Evolutionary conservation across 805 yeast species (phyloP).

Genomic region (Kluyveromyces siamensis): DNA sequence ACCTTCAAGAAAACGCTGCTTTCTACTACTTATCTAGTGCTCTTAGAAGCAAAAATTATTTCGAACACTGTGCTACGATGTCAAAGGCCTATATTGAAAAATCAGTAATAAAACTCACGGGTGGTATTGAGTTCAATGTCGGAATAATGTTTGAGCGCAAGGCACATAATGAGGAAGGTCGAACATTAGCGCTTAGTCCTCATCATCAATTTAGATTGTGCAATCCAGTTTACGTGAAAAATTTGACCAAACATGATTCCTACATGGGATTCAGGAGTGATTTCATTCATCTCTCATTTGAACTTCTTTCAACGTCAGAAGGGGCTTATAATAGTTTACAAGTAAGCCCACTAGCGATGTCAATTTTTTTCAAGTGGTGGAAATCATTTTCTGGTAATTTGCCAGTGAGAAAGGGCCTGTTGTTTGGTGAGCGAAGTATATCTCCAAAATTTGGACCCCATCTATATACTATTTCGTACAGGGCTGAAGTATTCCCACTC

Average conservation of each 20-base stretch:
- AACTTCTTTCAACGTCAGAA: constrained; percentile 36
- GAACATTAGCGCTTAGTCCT: constrained; percentile 42
- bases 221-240: constrained; percentile 46
- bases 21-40: constrained; percentile 39
- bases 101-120: constrained; percentile 46
- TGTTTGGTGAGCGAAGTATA: constrained; percentile 50
- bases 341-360: constrained; percentile 58
- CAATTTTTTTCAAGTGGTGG: constrained; percentile 82
- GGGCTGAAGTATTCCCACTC: constrained; percentile 61
- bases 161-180: constrained; percentile 22
- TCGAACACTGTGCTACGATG: constrained; percentile 16
- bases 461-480: constrained; percentile 70
- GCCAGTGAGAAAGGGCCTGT: constrained; percentile 66
- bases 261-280: constrained; percentile 74
- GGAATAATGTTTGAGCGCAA: constrained; percentile 51
- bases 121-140: constrained; percentile 49
- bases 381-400: constrained; percentile 67
- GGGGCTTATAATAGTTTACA: constrained; percentile 63
- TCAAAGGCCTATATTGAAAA: constrained; percentile 35
- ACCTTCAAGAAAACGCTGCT: constrained; percentile 36
- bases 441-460: constrained; percentile 67
- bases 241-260: constrained; percentile 58
- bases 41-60: constrained; percentile 11
- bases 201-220: constrained; percentile 51
- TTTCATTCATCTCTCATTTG: constrained; percentile 63